phyloP scores from a whole-genome alignment of 106 monocot genomes.

The Narthecium ossifragum region DNA sequence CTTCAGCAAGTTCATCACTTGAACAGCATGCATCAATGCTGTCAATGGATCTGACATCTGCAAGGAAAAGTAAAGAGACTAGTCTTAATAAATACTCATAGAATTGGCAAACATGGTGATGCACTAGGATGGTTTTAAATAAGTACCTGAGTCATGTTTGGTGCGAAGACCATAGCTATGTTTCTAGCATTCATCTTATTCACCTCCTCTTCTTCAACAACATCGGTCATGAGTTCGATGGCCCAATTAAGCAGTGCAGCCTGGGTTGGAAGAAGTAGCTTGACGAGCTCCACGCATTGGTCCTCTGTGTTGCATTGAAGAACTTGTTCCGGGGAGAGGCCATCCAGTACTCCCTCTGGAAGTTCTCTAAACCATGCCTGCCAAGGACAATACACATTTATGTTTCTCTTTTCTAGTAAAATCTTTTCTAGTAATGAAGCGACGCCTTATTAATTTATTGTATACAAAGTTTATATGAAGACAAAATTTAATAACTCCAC shows the following conservation, averaged over 20 bases:
- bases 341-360: slow-evolving; percentile 78
- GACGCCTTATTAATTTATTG: too few relatives aligned
- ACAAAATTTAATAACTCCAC: background rate
- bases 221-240: slow-evolving; percentile 90
- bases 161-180: slow-evolving; percentile 97
- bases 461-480: too few relatives aligned
- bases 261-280: slow-evolving; percentile 60
- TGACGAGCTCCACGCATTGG: slow-evolving; percentile 68
- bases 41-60: slow-evolving; percentile 99
- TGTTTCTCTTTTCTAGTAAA: too few relatives aligned
- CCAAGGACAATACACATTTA: too few relatives aligned
- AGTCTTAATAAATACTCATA: background rate
- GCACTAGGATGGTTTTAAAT: background rate
- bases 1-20: slow-evolving; percentile 97
- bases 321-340: slow-evolving; percentile 87
- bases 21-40: slow-evolving; percentile 94
- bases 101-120: background rate
- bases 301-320: slow-evolving; percentile 85
- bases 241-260: slow-evolving; percentile 84
- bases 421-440: too few relatives aligned
- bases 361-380: slow-evolving; percentile 99
- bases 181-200: slow-evolving; percentile 99
- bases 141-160: slow-evolving; percentile 93
- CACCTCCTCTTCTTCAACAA: slow-evolving; percentile 77
- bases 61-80: background rate